Conservation (phyloP, 129 eudicot genomes). For the Tagetes erecta region DNA sequence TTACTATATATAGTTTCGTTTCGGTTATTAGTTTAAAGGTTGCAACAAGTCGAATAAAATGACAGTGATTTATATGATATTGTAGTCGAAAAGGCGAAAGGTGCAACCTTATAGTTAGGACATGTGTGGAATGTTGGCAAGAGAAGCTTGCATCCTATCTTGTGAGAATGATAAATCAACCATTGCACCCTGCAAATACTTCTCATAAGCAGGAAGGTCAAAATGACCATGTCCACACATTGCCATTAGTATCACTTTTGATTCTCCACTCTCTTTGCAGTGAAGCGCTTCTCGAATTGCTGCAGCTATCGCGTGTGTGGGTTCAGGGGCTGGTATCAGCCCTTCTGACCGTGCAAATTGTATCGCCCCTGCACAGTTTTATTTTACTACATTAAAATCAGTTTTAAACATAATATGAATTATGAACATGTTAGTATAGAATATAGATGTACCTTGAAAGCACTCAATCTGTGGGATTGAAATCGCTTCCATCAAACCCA, state of each 20-base stretch:
- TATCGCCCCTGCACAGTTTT: constrained; percentile 68
- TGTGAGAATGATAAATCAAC: constrained; percentile 74
- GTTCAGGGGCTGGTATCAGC: constrained; percentile 93
- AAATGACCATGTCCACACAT: constrained; percentile 96
- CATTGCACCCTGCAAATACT: constrained; percentile 76
- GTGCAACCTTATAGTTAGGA: constrained; percentile 15
- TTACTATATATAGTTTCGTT: background rate
- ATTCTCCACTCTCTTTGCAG: constrained; percentile 89
- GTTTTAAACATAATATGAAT: background rate
- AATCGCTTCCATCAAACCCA: constrained; percentile 83
- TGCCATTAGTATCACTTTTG: constrained; percentile 88
- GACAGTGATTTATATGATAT: background rate
- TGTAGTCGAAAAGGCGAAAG: constrained; percentile 20
- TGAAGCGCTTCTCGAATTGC: constrained; percentile 89
- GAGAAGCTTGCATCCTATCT: constrained; percentile 62
- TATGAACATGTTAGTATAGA: background rate
- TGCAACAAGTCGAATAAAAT: background rate
- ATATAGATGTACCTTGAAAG: constrained; percentile 60
- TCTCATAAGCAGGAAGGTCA: constrained; percentile 77
- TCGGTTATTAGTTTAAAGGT: background rate
- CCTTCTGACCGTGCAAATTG: constrained; percentile 90
- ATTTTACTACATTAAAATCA: background rate
- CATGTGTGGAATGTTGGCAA: constrained; percentile 63
- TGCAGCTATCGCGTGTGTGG: constrained; percentile 97
- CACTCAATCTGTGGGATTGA: constrained; percentile 89